A percentile compares a stretch with the other conserved stretches of the same genome.
Evolutionary conservation across 2,329 filamentous ascomycete genomes (phyloP).

Genomic region (Colletotrichum acutatum): DNA sequence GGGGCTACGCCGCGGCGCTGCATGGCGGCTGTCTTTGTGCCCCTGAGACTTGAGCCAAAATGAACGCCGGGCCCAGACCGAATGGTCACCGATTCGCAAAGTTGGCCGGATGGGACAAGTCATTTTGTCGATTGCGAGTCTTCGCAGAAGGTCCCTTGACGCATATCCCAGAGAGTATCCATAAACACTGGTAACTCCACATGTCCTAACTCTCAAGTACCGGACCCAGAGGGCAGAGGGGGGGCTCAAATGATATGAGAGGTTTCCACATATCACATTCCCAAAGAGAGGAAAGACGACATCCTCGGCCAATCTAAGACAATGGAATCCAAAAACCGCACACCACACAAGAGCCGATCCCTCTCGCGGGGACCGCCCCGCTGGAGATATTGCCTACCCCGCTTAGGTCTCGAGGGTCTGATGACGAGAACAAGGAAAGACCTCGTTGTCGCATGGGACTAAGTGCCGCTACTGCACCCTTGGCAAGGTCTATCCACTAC

Average conservation of each 20-base stretch:
- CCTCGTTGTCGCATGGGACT: slow-evolving; percentile 13
- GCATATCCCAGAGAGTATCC: not conserved
- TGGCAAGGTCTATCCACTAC: slow-evolving; percentile 21
- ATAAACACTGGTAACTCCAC: not conserved
- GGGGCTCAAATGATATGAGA: not conserved
- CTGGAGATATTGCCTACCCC: slow-evolving; percentile 29
- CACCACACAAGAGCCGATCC: not conserved
- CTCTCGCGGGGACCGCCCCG: not conserved
- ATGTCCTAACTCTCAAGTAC: not conserved
- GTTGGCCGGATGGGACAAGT: not conserved
- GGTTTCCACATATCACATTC: slow-evolving; percentile 2
- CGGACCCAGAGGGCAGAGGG: not conserved
- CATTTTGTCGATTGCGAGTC: not conserved
- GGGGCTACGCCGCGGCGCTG: slow-evolving; percentile 2
- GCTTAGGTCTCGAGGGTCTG: slow-evolving; percentile 19
- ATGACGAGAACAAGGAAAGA: slow-evolving; percentile 22
- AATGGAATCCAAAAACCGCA: not conserved
- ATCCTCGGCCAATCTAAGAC: slow-evolving; percentile 16
- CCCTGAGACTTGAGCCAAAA: not conserved
- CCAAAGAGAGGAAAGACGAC: not conserved
- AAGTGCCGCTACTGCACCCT: slow-evolving; percentile 25
- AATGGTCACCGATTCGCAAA: not conserved
- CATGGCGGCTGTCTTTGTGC: slow-evolving; percentile 11
- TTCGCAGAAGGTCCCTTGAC: not conserved
- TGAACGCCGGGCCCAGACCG: slow-evolving; percentile 14